Base-by-base conservation (phyloP, 2,329 filamentous ascomycete species). In the Bipolaris gigantea region DNA sequence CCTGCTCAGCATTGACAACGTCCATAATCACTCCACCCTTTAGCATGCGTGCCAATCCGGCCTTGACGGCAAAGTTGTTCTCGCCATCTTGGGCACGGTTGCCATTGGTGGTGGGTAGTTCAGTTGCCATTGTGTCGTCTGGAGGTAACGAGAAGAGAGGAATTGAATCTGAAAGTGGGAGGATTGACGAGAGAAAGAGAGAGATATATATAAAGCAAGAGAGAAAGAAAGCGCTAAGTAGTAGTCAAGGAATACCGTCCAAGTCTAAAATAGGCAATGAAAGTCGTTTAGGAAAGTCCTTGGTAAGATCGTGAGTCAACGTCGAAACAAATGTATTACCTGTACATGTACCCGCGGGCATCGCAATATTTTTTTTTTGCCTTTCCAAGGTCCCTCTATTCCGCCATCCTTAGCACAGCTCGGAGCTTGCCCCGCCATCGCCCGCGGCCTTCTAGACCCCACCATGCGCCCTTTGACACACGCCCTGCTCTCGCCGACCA, bases 1-100 rank as follows among this genome's bases (percentile, higher is more conserved):
- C 86, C 80, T 90, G 92, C 72, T 90, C 89, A 23, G 92, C 90
- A 75, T 93, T 90, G 60, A 95, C 91, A 54, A 97, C 94, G 77
- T 99, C 94, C 94, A 99, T 99, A 78, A 99, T 99, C 63, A 99
- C 94, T 70, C 94, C 94, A 74, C 94, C 94, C 83, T 97, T 97
- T 78, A 97, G 82, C 94, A 99, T 99, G 77, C 96, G 89, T 21
- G 94, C 94, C 62, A 99, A 82, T 55, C 93, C 94, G 49, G 91
- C 89, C 84, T 99, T 99, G 83, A 97, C 88, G 64, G 87, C 87
- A 77, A 97, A 96, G 76, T 85, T 82, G 64, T 77, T 76, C 63
- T 77, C 74, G 56, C 73, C 73, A 61, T 80, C 79, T 61, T 76
- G 74, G 44, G 76, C 65, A 52, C 64, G 61, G 61, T 73, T 61